These are phyloP conservation scores for Trametes sanguinea DNA, from an alignment of 768 basidiomycete species.

Conservation along the genomic window DNA sequence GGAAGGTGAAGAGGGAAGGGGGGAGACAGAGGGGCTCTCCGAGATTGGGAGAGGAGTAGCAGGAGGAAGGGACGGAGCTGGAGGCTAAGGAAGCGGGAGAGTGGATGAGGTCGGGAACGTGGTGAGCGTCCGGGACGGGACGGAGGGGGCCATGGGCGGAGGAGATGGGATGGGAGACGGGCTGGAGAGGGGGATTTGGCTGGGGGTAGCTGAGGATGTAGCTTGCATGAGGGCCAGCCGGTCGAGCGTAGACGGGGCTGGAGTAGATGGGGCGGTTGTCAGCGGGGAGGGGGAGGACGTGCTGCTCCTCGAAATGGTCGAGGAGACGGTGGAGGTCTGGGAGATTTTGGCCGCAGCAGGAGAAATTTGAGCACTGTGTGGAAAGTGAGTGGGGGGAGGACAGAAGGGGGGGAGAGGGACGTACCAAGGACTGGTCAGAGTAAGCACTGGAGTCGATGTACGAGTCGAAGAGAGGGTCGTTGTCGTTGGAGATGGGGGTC, in stretches of 20 bases:
- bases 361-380: conserved; percentile 45
- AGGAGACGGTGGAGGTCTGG: conserved; percentile 51
- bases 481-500: neutral
- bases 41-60: conserved; percentile 12
- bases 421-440: conserved; percentile 17
- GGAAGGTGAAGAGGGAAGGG: conserved; percentile 27
- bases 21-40: conserved; percentile 28
- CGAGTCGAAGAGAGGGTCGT: conserved; percentile 16
- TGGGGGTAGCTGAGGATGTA: conserved; percentile 36
- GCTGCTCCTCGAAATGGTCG: conserved; percentile 51
- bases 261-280: conserved; percentile 39
- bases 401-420: neutral
- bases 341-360: conserved; percentile 49
- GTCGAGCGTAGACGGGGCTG: conserved; percentile 23
- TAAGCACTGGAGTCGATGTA: conserved; percentile 12
- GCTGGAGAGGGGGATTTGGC: conserved; percentile 30
- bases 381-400: neutral
- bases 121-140: conserved; percentile 8
- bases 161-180: conserved; percentile 14
- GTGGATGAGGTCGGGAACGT: conserved; percentile 17
- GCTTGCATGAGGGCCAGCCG: conserved; percentile 20
- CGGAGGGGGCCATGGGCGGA: conserved; percentile 5
- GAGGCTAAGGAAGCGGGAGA: conserved; percentile 11
- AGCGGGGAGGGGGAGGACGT: conserved; percentile 36
- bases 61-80: conserved; percentile 12